phyloP scores from a whole-genome alignment of 805 yeast species.

The Wickerhamiella azyma region DNA sequence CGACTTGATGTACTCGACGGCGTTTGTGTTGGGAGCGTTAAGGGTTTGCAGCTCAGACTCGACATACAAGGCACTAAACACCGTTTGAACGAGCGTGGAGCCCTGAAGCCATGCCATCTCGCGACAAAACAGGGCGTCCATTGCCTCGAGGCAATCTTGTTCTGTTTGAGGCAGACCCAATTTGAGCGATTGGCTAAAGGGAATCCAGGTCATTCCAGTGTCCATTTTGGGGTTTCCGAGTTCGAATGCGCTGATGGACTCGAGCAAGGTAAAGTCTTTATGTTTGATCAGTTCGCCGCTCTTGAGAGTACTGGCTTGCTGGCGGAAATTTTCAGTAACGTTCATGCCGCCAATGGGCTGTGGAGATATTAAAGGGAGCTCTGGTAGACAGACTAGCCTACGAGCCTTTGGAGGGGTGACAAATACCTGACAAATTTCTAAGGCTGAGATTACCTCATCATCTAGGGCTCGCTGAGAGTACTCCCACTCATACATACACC shows the following conservation, averaged over 20 bases:
- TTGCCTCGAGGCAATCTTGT: conserved; percentile 35
- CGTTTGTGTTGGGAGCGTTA: not conserved
- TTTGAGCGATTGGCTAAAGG: conserved; percentile 33
- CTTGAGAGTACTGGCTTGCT: conserved; percentile 22
- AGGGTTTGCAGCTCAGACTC: conserved; percentile 35
- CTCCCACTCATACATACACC: not conserved
- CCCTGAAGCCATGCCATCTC: conserved; percentile 66
- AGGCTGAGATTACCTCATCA: not conserved
- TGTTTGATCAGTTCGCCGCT: conserved; percentile 47
- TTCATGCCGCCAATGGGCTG: conserved; percentile 12
- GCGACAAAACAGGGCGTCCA: conserved; percentile 40
- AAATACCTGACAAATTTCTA: not conserved
- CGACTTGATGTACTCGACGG: not conserved
- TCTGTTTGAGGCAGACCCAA: conserved; percentile 24
- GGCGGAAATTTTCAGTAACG: conserved; percentile 18
- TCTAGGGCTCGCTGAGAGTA: conserved; percentile 7
- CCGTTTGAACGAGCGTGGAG: conserved; percentile 59
- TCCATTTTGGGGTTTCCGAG: conserved; percentile 56
- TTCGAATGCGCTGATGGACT: conserved; percentile 83
- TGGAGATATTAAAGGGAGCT: too few species aligned
- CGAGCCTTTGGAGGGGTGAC: too few species aligned
- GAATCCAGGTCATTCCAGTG: conserved; percentile 48
- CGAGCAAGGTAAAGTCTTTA: conserved; percentile 50
- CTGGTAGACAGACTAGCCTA: too few species aligned
- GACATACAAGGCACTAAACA: conserved; percentile 62